These are phyloP conservation scores for Quercus ilex DNA, from an alignment of 306 rosid genomes.

Conservation along the genomic window DNA sequence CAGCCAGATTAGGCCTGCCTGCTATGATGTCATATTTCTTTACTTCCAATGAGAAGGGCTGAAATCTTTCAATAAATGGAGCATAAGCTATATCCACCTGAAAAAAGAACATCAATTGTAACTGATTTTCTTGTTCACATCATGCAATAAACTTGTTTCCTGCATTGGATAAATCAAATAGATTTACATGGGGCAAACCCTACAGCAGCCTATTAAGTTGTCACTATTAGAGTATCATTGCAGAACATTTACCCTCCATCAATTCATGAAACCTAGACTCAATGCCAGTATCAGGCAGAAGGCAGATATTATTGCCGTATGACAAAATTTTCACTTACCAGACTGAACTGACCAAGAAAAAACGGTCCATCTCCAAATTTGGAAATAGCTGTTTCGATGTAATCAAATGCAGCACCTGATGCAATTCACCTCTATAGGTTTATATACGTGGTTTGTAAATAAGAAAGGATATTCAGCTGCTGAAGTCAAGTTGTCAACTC, in stretches of 20 bases:
- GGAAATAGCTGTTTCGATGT: conserved; percentile 63
- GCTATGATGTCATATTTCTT: conserved; percentile 57
- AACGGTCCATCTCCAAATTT: conserved; percentile 75
- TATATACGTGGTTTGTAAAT: background rate
- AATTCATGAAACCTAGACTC: background rate
- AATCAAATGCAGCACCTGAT: conserved; percentile 59
- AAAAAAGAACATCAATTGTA: conserved; percentile 1
- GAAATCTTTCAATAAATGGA: conserved; percentile 79
- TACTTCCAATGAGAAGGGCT: conserved; percentile 48
- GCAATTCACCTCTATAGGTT: conserved; percentile 1
- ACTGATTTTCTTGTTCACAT: background rate
- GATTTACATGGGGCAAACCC: background rate
- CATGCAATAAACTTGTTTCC: background rate
- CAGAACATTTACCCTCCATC: background rate
- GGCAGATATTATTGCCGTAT: background rate
- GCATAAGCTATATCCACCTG: conserved; percentile 90
- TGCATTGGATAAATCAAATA: background rate
- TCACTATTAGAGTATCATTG: background rate
- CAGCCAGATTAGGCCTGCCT: conserved; percentile 66
- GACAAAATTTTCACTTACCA: conserved; percentile 36
- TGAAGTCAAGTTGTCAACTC: conserved; percentile 18
- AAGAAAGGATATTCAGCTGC: conserved; percentile 14
- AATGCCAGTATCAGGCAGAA: background rate
- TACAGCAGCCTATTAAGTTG: background rate
- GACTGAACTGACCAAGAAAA: conserved; percentile 79